Percentiles rank a stretch among this genome's conserved stretches.
Evolutionary conservation across 139 green algal species (phyloP).

Genomic region (Desmodesmus armatus): DNA sequence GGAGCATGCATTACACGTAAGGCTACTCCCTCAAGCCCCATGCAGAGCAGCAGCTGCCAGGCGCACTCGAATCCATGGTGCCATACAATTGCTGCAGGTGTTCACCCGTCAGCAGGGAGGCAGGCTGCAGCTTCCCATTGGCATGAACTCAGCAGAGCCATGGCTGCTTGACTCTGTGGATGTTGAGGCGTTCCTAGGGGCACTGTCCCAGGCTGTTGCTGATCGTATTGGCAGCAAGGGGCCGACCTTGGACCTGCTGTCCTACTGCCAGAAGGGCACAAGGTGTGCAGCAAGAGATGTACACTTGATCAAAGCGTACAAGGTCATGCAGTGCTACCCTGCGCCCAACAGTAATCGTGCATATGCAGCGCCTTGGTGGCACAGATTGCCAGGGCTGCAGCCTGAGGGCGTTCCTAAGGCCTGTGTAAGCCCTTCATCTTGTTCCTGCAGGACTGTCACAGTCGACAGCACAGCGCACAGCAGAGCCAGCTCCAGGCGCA

Average conservation of each 20-base stretch:
- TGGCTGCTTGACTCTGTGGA: conserved; percentile 71
- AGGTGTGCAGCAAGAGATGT: conserved; percentile 3
- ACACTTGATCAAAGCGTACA: no score
- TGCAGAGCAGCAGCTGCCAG: not conserved
- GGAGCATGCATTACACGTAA: no score
- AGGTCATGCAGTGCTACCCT: no score
- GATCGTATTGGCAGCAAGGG: conserved; percentile 1
- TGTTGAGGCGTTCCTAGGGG: conserved; percentile 51
- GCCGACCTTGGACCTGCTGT: conserved; percentile 26
- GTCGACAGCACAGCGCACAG: not conserved
- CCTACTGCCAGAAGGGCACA: conserved; percentile 22
- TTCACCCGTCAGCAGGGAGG: conserved; percentile 13
- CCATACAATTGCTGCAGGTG: not conserved
- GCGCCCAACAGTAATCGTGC: not conserved
- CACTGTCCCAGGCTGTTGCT: conserved; percentile 3
- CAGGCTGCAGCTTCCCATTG: conserved; percentile 63
- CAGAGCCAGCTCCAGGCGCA: not conserved
- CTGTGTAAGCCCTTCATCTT: no score
- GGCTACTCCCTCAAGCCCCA: no score
- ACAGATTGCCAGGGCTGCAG: no score
- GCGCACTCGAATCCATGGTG: not conserved
- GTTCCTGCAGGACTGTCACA: not conserved
- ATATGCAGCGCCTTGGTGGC: no score
- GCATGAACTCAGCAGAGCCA: conserved; percentile 63
- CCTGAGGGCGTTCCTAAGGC: no score